These are phyloP conservation scores for Naganishia albida DNA, from an alignment of 1,284 basidiomycete genomes.

Conservation along the genomic window DNA sequence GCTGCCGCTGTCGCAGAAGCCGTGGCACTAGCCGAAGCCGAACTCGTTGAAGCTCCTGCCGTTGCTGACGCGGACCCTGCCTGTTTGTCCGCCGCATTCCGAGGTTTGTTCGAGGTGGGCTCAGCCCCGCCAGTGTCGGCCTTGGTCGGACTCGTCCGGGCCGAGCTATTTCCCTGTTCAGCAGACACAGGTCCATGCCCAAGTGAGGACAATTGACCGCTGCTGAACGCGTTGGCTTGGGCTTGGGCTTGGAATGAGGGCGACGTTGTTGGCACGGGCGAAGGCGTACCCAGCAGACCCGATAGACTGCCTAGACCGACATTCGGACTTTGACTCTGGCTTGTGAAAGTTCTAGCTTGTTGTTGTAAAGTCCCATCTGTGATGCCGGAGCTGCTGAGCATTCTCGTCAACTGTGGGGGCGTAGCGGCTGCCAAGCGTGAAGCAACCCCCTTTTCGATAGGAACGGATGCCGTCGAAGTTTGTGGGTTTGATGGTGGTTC, in stretches of 20 bases:
- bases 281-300: constrained; percentile 13
- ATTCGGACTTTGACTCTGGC: constrained; percentile 3
- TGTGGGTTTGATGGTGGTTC: constrained; percentile 27
- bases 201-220: neutral
- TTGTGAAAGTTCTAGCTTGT: neutral
- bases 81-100: neutral
- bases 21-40: constrained; percentile 37
- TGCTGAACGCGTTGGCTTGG: constrained; percentile 5
- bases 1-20: constrained; percentile 50
- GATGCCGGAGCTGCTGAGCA: constrained; percentile 26
- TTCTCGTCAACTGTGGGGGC: constrained; percentile 22
- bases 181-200: neutral
- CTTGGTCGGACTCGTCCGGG: constrained; percentile 11
- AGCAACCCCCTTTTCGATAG: constrained; percentile 18
- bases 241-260: constrained; percentile 20
- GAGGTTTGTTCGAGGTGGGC: neutral
- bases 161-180: neutral
- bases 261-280: neutral
- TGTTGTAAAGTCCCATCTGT: neutral
- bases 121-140: constrained; percentile 7
- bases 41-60: neutral
- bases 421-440: constrained; percentile 24
- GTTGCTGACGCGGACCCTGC: neutral
- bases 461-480: constrained; percentile 22
- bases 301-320: constrained; percentile 13